phyloP scores from a whole-genome alignment of 164 flowering plant genomes.

The Cinnamomum chago region DNA sequence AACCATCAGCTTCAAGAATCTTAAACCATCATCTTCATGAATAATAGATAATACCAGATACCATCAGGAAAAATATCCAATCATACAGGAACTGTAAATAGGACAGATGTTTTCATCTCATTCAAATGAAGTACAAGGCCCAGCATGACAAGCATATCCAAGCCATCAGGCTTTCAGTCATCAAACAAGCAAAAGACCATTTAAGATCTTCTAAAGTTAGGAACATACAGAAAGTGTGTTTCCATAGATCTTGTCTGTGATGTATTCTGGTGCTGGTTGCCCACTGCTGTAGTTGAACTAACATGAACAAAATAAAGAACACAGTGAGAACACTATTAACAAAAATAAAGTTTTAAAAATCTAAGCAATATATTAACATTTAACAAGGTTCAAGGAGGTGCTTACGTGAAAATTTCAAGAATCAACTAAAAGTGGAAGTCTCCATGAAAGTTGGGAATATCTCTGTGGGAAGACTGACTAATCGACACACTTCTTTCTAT shows the following conservation, averaged over 20 bases:
- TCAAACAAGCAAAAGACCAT: neutral
- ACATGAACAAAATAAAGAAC: conserved; percentile 11
- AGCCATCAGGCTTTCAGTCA: conserved; percentile 3
- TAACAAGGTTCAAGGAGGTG: neutral
- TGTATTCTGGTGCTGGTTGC: conserved; percentile 97
- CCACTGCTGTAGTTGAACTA: conserved; percentile 98
- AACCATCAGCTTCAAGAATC: neutral
- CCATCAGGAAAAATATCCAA: neutral
- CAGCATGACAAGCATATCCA: no score
- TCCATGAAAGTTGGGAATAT: no score
- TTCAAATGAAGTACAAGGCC: no score
- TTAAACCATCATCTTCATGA: neutral
- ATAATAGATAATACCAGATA: neutral
- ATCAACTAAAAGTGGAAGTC: no score
- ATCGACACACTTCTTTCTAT: neutral
- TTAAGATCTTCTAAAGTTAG: neutral
- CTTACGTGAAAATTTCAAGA: neutral
- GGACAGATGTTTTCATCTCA: neutral
- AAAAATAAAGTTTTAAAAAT: neutral
- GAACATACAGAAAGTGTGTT: conserved; percentile 87
- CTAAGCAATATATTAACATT: neutral
- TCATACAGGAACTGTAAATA: neutral
- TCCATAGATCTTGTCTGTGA: conserved; percentile 97
- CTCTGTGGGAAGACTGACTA: neutral
- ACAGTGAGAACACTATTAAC: neutral